A percentile compares a stretch with the other conserved stretches of the same genome.
Evolutionary conservation across 208 protist species (phyloP).

Genomic region (Leishmania mexicana): DNA sequence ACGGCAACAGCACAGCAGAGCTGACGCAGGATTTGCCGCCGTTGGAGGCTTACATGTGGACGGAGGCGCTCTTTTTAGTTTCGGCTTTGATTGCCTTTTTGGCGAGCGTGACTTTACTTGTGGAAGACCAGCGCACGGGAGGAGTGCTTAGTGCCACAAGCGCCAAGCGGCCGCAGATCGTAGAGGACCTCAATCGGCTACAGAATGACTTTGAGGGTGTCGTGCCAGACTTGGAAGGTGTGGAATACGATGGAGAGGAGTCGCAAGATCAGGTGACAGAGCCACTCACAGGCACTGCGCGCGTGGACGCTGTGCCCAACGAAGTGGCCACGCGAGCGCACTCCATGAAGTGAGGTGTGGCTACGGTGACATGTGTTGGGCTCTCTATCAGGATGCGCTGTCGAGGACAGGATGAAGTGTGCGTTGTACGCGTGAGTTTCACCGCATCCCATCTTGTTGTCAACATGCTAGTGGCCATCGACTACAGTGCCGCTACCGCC

Average conservation of each 20-base stretch:
- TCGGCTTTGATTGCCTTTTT: conserved; percentile 47
- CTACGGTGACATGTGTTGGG: no score
- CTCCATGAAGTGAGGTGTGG: not conserved
- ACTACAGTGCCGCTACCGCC: not conserved
- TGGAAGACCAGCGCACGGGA: conserved; percentile 44
- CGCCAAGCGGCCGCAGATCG: conserved; percentile 37
- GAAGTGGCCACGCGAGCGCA: not conserved
- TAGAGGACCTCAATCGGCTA: conserved; percentile 19
- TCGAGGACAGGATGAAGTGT: not conserved
- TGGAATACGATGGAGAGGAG: conserved; percentile 17
- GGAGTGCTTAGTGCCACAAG: conserved; percentile 60
- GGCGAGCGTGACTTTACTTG: conserved; percentile 51
- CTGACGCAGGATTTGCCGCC: conserved; percentile 39
- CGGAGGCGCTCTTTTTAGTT: conserved; percentile 59
- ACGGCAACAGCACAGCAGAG: not conserved
- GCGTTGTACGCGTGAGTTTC: not conserved
- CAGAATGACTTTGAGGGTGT: conserved; percentile 30
- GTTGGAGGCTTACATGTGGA: conserved; percentile 64
- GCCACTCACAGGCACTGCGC: conserved; percentile 1
- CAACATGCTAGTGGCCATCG: not conserved
- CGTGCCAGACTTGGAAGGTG: conserved; percentile 23
- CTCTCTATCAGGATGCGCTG: not conserved
- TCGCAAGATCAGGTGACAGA: not conserved
- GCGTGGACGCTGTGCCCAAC: conserved; percentile 9
- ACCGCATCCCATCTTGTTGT: not conserved